Base-by-base conservation (phyloP, 768 basidiomycete genomes). In the Russula lepida region DNA sequence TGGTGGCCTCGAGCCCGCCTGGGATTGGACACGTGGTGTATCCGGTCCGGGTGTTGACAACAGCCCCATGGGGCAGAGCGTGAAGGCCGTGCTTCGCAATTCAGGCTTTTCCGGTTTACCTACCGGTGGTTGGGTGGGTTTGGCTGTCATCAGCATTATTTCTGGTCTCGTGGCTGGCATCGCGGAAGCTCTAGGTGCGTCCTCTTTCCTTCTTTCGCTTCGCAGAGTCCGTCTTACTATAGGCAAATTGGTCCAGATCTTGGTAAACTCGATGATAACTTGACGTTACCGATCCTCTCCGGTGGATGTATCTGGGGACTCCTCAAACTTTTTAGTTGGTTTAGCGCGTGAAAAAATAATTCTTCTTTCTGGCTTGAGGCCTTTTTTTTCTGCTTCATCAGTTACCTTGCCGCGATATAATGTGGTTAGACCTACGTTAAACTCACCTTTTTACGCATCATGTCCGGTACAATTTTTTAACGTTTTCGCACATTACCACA, bases 141-240 rank as follows among this genome's bases (percentile, higher is more conserved):
- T 91, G 51, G 70, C 77, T 48, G 73, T 77, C 17, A 74, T 89
- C 28, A 82, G 84, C 15, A 65, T 83, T 8, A 78, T 86, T 3
- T 79, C 89, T 13, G 94, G 93, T 1, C 61, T 93, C 33, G 84
- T 92, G 13, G 85, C 89, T 23, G 93, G 89, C 19, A 77, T 92
- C 25, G 85, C 89, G n/a, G 94, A 95, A 72, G 93, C 92, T 0
- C 74, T 95, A 17, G 92, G 93, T 93, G 69, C 63, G 85, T 78
- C 6, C 62, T 57, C 52, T 39, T 46, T 51, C 11, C 23, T 58
- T 62, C 1, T 32, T 49, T 52, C 50, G 32, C 30, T 33, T 25
- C 43, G 41, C 7, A 8, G 17, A 43, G 15, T 23, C 15, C n/a
- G 52, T 21, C 50, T 62, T 13, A 57, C 13, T 44, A 15, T 15